Evolutionary conservation across 768 basidiomycete genomes (phyloP).

Genomic region (Podaxis sp.): DNA sequence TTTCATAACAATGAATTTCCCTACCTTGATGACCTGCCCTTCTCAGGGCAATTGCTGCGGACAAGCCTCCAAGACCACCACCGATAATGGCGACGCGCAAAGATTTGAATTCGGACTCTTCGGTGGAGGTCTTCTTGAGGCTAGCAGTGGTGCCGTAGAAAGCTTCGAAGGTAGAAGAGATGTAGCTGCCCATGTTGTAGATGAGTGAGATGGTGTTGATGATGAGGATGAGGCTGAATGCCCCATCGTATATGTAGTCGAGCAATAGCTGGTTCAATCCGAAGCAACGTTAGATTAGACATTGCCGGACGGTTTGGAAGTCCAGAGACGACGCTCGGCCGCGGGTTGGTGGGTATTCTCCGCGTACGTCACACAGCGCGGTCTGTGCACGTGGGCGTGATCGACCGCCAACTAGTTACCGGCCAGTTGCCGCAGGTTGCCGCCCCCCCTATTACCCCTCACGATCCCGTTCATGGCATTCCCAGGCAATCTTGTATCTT

Average conservation of each 20-base stretch:
- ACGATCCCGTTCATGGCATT: background rate
- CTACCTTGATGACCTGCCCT: conserved; percentile 28
- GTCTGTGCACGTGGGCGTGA: background rate
- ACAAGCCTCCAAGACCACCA: conserved; percentile 20
- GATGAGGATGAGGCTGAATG: background rate
- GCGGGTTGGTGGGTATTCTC: background rate
- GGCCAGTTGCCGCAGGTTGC: too few relatives aligned
- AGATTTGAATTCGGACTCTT: conserved; percentile 14
- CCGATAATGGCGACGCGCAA: conserved; percentile 21
- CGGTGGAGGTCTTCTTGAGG: background rate
- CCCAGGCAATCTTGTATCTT: background rate
- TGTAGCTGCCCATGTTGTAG: background rate
- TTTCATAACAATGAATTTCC: background rate
- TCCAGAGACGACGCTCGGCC: background rate
- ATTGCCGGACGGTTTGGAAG: background rate
- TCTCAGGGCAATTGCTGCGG: conserved; percentile 25
- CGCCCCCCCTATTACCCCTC: too few relatives aligned
- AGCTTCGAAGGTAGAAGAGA: background rate
- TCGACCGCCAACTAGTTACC: background rate
- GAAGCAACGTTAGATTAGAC: background rate
- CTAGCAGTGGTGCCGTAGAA: background rate
- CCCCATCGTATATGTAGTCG: background rate
- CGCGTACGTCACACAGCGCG: background rate
- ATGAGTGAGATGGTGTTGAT: background rate
- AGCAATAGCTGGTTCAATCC: background rate